Evolutionary conservation across 148 eudicot genomes (phyloP), one percentile per base, ranked within the genome.

Genomic region (Chenopodium formosanum): DNA sequence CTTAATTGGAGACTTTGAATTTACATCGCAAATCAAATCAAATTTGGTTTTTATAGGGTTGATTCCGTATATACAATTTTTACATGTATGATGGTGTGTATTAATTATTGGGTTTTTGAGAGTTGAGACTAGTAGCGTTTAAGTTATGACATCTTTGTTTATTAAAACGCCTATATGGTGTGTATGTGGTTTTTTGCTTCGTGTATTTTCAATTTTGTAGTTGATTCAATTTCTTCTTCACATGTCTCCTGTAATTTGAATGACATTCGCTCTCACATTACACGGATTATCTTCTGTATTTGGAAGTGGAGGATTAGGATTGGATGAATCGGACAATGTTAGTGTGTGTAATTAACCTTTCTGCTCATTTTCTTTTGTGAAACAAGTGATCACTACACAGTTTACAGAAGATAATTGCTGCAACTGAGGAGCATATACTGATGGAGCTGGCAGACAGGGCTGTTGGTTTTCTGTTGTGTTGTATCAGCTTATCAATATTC

Each of bases 381-480:
- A 27, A 74, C 40, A 48, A 62, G 32, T 48, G 19, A 77, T 77
- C 50, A 50, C 76, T 40, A 47, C 22, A 13, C 7, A 22, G 7
- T 37, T 23, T 70, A 13, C 80, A 27, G 11, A 2, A 53, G 23
- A 48, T 23, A 63, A 31, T 12, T 58, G 47, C 13, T 19, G 22
- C n/a, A 46, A 47, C 66, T 34, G 70, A 74, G 84, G 60, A 44
- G 79, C 40, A 23, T 50, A 9, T 22, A 44, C 60, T 65, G 82
- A 95, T 95, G 98, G 98, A 93, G 69, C 84, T 93, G 79, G 98
- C 98, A 40, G 98, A 95, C 82, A 90, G 92, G 79, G 97, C 91
- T 6, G 93, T 95, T 81, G 97, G 98, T 72, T 86, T 93, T 66
- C 75, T 93, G 27, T 80, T 95, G 73, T 84, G 95, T 22, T 73